A percentile compares a stretch with the other conserved stretches of the same genome.
phyloP scores from a whole-genome alignment of 257 asterid genomes.

The Euphrasia confusa region DNA sequence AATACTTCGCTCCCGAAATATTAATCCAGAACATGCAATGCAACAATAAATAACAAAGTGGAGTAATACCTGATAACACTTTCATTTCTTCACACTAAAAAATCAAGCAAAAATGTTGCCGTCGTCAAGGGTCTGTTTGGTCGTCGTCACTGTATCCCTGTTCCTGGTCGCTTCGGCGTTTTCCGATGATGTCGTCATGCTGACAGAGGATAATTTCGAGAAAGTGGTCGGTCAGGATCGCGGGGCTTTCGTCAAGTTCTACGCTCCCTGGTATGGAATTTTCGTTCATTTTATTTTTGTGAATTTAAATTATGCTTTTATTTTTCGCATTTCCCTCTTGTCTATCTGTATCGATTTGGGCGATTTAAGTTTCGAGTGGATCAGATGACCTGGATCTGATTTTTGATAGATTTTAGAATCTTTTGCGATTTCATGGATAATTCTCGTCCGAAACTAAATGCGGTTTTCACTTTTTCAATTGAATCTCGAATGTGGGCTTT shows the following conservation, averaged over 20 bases:
- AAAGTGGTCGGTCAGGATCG: slow-evolving; percentile 88
- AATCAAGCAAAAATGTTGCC: slow-evolving; percentile 39
- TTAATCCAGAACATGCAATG: no score
- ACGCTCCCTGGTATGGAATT: slow-evolving; percentile 76
- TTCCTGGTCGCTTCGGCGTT: slow-evolving; percentile 39
- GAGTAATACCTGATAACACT: no score
- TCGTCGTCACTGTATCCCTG: slow-evolving; percentile 35
- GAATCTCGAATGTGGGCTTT: background rate
- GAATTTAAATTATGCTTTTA: background rate
- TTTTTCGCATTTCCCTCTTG: background rate
- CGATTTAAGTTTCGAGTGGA: slow-evolving; percentile 1
- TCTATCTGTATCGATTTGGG: no score
- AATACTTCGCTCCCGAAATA: no score
- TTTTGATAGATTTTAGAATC: background rate
- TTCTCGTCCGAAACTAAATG: no score
- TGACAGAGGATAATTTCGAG: slow-evolving; percentile 80
- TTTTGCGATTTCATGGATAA: no score
- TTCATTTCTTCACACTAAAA: no score
- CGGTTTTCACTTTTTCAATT: background rate
- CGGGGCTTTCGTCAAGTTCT: slow-evolving; percentile 85
- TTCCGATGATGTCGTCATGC: slow-evolving; percentile 66
- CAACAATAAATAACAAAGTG: no score
- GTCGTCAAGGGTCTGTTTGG: slow-evolving; percentile 45
- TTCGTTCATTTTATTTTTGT: slow-evolving; percentile 33
- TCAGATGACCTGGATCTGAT: slow-evolving; percentile 27